These are phyloP conservation scores for Annulohypoxylon stygium DNA, from an alignment of 495 filamentous ascomycete genomes.

Conservation along the genomic window DNA sequence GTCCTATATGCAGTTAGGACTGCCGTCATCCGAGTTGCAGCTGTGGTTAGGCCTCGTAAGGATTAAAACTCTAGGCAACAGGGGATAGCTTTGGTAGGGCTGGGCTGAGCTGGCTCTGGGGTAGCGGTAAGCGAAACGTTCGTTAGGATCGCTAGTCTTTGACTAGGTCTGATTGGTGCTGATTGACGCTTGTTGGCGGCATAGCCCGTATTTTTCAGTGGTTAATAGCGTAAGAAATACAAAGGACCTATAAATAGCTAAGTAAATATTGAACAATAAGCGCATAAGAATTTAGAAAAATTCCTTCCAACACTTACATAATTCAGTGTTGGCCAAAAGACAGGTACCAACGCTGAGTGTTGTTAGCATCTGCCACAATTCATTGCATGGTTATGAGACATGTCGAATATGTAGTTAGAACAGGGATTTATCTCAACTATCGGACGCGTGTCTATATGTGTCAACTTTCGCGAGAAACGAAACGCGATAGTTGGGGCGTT, in stretches of 20 bases:
- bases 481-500: neutral
- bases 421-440: constrained; percentile 5
- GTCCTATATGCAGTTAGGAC: constrained; percentile 22
- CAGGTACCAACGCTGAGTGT: neutral
- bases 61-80: neutral
- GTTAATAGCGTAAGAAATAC: neutral
- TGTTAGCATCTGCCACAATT: constrained; percentile 1
- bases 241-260: constrained; percentile 12
- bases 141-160: neutral
- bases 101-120: neutral
- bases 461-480: constrained; percentile 5
- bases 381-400: neutral
- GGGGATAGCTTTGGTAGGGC: constrained; percentile 23
- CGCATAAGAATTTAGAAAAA: neutral
- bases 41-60: constrained; percentile 2
- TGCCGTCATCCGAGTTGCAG: constrained; percentile 9
- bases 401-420: neutral
- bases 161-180: constrained; percentile 13
- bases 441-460: neutral
- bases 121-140: constrained; percentile 37
- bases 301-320: neutral
- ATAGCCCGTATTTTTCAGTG: constrained; percentile 2
- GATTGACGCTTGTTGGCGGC: constrained; percentile 25
- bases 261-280: neutral
- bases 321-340: neutral